phyloP scores from a whole-genome alignment of 2,329 filamentous ascomycete species.

The Rugonectria rugulosa region DNA sequence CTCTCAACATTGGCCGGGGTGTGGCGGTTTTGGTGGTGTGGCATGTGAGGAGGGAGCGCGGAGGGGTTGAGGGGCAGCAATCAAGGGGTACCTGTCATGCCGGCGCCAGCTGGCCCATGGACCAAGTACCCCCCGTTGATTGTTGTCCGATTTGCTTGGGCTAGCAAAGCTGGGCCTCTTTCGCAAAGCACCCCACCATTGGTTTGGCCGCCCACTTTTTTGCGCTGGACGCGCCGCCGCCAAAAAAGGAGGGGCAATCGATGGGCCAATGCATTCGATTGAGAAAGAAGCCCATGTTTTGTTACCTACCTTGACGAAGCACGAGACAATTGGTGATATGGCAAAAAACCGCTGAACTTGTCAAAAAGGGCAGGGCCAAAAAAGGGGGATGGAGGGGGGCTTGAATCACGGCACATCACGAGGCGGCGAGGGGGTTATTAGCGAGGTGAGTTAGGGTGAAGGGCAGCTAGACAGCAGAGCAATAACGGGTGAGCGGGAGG shows the following conservation, averaged over 20 bases:
- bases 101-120: conserved; percentile 1
- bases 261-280: conserved; percentile 9
- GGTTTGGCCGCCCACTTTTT: conserved; percentile 12
- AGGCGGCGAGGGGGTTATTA: neutral
- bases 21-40: neutral
- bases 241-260: conserved; percentile 23
- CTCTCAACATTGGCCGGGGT: conserved; percentile 1
- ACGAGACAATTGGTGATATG: neutral
- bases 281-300: conserved; percentile 3
- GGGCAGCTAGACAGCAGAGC: conserved; percentile 4
- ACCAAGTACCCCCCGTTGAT: neutral
- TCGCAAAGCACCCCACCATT: conserved; percentile 16
- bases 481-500: conserved; percentile 19
- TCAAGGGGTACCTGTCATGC: conserved; percentile 11
- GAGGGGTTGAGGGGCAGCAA: conserved; percentile 3
- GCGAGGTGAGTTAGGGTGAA: conserved; percentile 14
- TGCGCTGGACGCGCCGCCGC: conserved; percentile 4
- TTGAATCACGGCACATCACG: neutral
- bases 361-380: neutral
- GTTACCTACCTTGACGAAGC: neutral
- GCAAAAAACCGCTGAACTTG: too few relatives aligned
- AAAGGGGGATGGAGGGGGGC: neutral
- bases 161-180: too few relatives aligned
- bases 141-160: neutral
- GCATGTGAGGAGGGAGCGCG: too few relatives aligned